phyloP scores from a whole-genome alignment of 1,284 basidiomycete genomes.

The Leccinum pachyderme region DNA sequence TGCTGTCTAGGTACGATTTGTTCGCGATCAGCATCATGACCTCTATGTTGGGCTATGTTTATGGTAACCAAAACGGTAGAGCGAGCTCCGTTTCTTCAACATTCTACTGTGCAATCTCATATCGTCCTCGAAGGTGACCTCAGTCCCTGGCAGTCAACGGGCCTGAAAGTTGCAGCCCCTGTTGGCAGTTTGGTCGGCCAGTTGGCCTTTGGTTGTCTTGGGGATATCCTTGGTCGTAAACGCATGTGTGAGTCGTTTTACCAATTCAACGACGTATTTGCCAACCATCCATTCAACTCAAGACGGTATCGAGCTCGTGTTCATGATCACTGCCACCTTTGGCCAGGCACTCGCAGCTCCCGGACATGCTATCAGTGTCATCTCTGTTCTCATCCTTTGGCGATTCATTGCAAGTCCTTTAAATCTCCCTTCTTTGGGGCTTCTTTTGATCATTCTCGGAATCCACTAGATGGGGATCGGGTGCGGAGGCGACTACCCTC shows the following conservation, averaged over 20 bases:
- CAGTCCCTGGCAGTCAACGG: slow-evolving; percentile 25
- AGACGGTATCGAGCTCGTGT: slow-evolving; percentile 56
- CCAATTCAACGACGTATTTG: neutral
- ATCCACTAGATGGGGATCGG: slow-evolving; percentile 25
- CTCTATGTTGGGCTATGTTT: slow-evolving; percentile 30
- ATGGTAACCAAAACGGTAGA: slow-evolving; percentile 24
- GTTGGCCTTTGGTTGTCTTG: slow-evolving; percentile 53
- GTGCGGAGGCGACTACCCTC: slow-evolving; percentile 54
- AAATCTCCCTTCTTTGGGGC: neutral
- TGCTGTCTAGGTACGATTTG: slow-evolving; percentile 22
- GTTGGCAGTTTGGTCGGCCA: slow-evolving; percentile 63
- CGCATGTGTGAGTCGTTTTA: slow-evolving; percentile 27
- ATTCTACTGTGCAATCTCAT: slow-evolving; percentile 1
- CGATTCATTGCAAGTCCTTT: slow-evolving; percentile 41
- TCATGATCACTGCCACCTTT: slow-evolving; percentile 51
- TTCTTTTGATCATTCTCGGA: neutral
- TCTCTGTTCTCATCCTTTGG: slow-evolving; percentile 59
- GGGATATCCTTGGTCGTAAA: slow-evolving; percentile 55
- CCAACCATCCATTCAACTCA: slow-evolving; percentile 4
- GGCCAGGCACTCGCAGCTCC: slow-evolving; percentile 47
- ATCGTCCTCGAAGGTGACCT: slow-evolving; percentile 19
- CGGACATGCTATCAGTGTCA: slow-evolving; percentile 49
- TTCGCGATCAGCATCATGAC: slow-evolving; percentile 24
- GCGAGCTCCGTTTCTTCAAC: neutral
- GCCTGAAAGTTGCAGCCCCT: slow-evolving; percentile 41